Conservation (phyloP, 352 stramenopile genomes). For the Phytophthora uliginosa region DNA sequence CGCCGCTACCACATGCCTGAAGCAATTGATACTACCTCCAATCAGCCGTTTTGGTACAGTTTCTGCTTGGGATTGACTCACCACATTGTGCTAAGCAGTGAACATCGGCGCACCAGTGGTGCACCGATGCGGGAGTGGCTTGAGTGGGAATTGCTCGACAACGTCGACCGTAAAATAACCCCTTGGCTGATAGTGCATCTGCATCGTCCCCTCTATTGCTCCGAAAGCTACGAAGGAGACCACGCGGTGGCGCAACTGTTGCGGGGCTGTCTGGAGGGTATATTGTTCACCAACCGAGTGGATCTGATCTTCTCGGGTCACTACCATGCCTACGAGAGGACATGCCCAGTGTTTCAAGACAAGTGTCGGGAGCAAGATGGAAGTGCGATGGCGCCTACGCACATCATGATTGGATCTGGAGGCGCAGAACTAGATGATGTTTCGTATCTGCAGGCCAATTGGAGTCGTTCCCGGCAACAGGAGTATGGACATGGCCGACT, state of each 20-base stretch:
- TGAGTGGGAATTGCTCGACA: conserved; percentile 41
- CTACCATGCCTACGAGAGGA: conserved; percentile 72
- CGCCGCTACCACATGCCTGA: conserved; percentile 80
- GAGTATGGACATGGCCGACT: conserved; percentile 59
- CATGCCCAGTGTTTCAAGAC: conserved; percentile 53
- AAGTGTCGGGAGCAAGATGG: conserved; percentile 30
- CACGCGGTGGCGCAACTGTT: conserved; percentile 42
- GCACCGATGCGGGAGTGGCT: conserved; percentile 59
- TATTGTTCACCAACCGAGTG: conserved; percentile 47
- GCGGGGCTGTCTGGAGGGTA: conserved; percentile 45
- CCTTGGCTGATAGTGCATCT: conserved; percentile 71
- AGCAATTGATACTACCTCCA: conserved; percentile 32
- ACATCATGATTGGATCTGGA: conserved; percentile 64
- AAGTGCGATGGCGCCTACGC: conserved; percentile 39
- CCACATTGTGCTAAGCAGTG: conserved; percentile 57
- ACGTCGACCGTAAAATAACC: conserved; percentile 52
- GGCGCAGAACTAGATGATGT: conserved; percentile 47
- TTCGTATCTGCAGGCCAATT: conserved; percentile 36
- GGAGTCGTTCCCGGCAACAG: conserved; percentile 34
- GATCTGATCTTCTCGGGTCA: conserved; percentile 68
- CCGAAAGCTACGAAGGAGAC: conserved; percentile 32
- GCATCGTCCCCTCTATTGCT: conserved; percentile 66
- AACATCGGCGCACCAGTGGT: conserved; percentile 55
- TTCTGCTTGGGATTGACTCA: conserved; percentile 53
- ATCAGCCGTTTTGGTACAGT: conserved; percentile 66